These are phyloP conservation scores for Streptanthus diversifolius DNA, from an alignment of 345 rosid species.

Conservation along the genomic window DNA sequence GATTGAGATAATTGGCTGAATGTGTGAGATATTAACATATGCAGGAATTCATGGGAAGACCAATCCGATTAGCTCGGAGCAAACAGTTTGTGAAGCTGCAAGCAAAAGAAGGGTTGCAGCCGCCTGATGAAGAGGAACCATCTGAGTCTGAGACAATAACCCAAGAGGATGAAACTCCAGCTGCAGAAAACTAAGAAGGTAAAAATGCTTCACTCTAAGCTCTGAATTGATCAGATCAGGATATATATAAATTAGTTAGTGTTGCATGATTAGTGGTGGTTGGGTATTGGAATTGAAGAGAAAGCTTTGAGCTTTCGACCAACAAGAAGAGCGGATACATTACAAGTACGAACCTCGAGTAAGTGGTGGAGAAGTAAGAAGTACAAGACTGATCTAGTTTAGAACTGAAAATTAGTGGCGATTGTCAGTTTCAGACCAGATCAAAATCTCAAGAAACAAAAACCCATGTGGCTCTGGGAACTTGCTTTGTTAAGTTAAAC, in stretches of 20 bases:
- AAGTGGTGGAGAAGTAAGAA: background rate
- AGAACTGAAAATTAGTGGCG: slow-evolving; percentile 4
- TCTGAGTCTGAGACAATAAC: slow-evolving; percentile 29
- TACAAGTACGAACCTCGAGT: background rate
- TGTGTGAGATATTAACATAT: background rate
- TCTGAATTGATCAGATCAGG: background rate
- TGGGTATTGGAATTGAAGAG: slow-evolving; percentile 2
- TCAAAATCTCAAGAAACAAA: slow-evolving; percentile 17
- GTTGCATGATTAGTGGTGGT: slow-evolving; percentile 10
- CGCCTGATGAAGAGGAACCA: slow-evolving; percentile 39
- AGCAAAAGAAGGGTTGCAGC: slow-evolving; percentile 42
- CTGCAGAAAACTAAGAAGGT: slow-evolving; percentile 30
- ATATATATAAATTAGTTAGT: background rate
- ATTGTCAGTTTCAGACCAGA: background rate
- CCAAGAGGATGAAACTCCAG: slow-evolving; percentile 30
- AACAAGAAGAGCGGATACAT: slow-evolving; percentile 5
- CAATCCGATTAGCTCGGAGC: slow-evolving; percentile 63
- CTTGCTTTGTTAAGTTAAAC: slow-evolving; percentile 4
- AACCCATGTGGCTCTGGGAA: slow-evolving; percentile 8
- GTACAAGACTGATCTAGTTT: slow-evolving; percentile 5
- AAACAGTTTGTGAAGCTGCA: slow-evolving; percentile 62
- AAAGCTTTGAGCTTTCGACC: slow-evolving; percentile 7
- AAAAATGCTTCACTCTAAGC: background rate
- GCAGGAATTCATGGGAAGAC: slow-evolving; percentile 69
- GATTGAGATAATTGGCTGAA: background rate